phyloP scores from a whole-genome alignment of 306 rosid genomes.

The Benincasa hispida region DNA sequence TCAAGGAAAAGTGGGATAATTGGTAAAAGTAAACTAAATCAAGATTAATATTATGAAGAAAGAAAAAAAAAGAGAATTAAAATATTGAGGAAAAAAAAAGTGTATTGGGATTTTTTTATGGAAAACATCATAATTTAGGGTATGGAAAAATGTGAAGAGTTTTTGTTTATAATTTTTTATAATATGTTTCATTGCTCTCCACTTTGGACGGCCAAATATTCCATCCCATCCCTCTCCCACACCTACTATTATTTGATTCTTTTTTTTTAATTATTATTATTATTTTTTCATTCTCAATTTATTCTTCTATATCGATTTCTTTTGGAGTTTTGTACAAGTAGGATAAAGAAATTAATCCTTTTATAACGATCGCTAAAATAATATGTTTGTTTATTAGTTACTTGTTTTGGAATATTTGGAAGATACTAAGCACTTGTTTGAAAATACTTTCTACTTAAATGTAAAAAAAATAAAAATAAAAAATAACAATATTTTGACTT shows the following conservation, averaged over 20 bases:
- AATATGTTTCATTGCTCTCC: slow-evolving; percentile 18
- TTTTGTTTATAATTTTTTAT: background rate
- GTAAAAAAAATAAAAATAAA: no score
- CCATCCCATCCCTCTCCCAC: background rate
- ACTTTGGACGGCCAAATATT: slow-evolving; percentile 53
- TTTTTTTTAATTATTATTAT: background rate
- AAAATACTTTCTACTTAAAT: no score
- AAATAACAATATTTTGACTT: no score
- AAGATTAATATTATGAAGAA: slow-evolving; percentile 8
- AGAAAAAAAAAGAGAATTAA: background rate
- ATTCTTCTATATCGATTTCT: background rate
- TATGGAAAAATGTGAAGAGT: background rate
- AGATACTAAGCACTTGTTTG: background rate
- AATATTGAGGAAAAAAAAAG: background rate
- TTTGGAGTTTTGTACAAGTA: background rate
- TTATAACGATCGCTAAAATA: background rate
- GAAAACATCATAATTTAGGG: slow-evolving; percentile 55
- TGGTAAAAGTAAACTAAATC: background rate
- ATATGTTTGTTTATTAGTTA: background rate
- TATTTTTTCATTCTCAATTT: background rate
- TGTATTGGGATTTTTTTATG: slow-evolving; percentile 21
- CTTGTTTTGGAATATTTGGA: background rate
- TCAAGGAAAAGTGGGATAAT: slow-evolving; percentile 1
- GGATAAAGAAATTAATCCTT: background rate
- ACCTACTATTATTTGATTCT: background rate